phyloP scores from a whole-genome alignment of 1,139 yeast genomes.

The Candida albicans region DNA sequence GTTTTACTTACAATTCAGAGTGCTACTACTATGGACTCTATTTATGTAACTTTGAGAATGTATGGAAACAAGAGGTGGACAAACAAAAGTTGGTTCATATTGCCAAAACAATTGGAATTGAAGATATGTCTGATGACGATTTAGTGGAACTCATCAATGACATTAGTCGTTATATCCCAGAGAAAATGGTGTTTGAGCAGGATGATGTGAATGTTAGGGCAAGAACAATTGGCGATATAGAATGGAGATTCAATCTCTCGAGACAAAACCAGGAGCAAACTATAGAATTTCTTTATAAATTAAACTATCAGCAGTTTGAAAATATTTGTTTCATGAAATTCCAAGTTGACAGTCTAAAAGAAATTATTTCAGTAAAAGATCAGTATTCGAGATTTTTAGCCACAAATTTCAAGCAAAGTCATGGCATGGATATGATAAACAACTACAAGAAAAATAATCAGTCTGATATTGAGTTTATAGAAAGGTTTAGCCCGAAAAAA shows the following conservation, averaged over 20 bases:
- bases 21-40: constrained; percentile 22
- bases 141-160: constrained; percentile 13
- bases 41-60: constrained; percentile 26
- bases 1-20: constrained; percentile 11
- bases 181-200: constrained; percentile 1
- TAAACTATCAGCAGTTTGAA: constrained; percentile 26
- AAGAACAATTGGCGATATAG: constrained; percentile 8
- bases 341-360: constrained; percentile 24
- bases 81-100: constrained; percentile 16
- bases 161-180: neutral
- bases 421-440: constrained; percentile 35
- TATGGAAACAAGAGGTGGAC: constrained; percentile 29
- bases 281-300: constrained; percentile 19
- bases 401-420: constrained; percentile 39
- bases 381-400: constrained; percentile 33
- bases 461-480: constrained; percentile 15
- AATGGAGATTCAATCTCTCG: constrained; percentile 26
- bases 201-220: constrained; percentile 1
- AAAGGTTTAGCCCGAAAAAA: constrained; percentile 16
- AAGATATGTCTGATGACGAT: constrained; percentile 19
- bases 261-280: constrained; percentile 12
- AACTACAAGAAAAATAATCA: constrained; percentile 25
- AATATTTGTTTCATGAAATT: constrained; percentile 22
- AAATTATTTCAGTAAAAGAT: constrained; percentile 31
- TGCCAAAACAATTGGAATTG: constrained; percentile 27